A percentile compares a stretch with the other conserved stretches of the same genome.
These are phyloP conservation scores for Amylocarpus encephaloides DNA, from an alignment of 2,329 filamentous ascomycete species.

Conservation along the genomic window DNA sequence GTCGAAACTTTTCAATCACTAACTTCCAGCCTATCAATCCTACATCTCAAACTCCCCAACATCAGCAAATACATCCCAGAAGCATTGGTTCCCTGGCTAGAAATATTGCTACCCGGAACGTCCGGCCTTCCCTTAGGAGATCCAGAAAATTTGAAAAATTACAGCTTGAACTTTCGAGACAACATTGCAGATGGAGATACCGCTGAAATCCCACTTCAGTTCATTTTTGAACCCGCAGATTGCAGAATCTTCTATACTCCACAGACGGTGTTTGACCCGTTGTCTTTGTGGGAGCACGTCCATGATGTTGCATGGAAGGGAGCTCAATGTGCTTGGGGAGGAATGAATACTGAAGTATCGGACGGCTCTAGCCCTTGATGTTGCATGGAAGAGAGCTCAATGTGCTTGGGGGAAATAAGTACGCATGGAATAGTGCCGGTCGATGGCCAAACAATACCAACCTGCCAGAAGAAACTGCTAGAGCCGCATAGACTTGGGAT, in stretches of 20 bases:
- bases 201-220: conserved; percentile 43
- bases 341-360: not conserved
- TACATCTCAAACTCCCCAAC: not conserved
- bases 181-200: conserved; percentile 25
- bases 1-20: conserved; percentile 29
- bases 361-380: conserved; percentile 6
- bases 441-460: too few relatives aligned
- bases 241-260: conserved; percentile 53
- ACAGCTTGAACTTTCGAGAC: conserved; percentile 37
- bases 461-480: too few relatives aligned
- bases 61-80: conserved; percentile 8
- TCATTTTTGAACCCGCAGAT: conserved; percentile 52
- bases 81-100: not conserved
- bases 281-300: conserved; percentile 38
- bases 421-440: too few relatives aligned
- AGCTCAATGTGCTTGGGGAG: conserved; percentile 3
- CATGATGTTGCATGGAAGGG: conserved; percentile 12
- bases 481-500: too few relatives aligned
- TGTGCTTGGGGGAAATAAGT: conserved; percentile 3
- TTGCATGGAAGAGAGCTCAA: conserved; percentile 9
- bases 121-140: not conserved
- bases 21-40: conserved; percentile 18
- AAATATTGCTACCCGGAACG: conserved; percentile 11
- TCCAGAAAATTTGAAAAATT: conserved; percentile 15
- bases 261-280: conserved; percentile 42